Evolutionary conservation across 2,329 filamentous ascomycete species (phyloP), one percentile per base, ranked within the genome.

Genomic region (Zarea fungicola): DNA sequence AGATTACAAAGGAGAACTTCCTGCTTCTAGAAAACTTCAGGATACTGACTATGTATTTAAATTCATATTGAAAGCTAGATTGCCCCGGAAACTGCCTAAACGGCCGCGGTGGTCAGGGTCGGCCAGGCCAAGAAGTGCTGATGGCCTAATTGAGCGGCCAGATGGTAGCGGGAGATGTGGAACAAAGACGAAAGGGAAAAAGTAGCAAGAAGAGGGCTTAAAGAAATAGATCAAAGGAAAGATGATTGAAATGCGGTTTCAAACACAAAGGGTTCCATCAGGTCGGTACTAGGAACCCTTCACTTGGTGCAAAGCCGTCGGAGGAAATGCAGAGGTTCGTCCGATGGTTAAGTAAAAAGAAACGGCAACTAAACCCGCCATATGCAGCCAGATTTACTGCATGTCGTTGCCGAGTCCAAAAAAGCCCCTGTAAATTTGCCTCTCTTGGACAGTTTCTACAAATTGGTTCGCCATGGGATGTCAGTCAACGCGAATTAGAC

Each of bases 41-140:
- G 9, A 42, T 3, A 29, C 8, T n/a, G 6, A 32, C 7, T 11
- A 4, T 21, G 21, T 28, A 36, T 42, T 48, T 48, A 48, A 21
- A 13, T 26, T 14, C 2, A 7, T 34, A 7, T 25, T 16, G 23
- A 14, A n/a, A 19, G 7, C 11, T 13, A 18, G 37, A 13, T 13
- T 28, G 36, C 29, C 18, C 13, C 5, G 6, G 21, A 31, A 18
- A 21, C 31, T 37, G 46, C 46, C 31, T 49, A 18, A 37, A 19
- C 19, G 46, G 46, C 32, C 46, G 14, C 2, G 6, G n/a, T 31
- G 46, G 46, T 28, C 39, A 31, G 31, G 46, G 25, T 39, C 46
- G 37, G 26, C 6, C 23, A 14, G 46, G 31, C 46, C 46, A 6
- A n/a, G 14, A n/a, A 34, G 31, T n/a, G 14, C 16, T 8, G 10